Evolutionary conservation across 306 rosid species (phyloP), one percentile per base, ranked within the genome.

Genomic region (Casuarina glauca): DNA sequence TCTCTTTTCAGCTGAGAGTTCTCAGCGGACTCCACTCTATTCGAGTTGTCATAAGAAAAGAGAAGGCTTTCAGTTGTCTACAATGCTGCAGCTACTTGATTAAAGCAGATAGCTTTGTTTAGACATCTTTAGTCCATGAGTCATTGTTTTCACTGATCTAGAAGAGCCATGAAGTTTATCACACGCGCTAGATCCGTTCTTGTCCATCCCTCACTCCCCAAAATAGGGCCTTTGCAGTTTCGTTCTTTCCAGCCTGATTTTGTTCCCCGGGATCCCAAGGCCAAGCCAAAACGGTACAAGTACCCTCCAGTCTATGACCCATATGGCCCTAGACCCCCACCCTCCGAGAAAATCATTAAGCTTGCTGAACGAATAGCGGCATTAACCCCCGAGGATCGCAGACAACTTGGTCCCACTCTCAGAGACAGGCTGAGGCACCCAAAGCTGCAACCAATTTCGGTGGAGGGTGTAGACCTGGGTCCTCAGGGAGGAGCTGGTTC

Each of bases 201-300:
- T 67, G 71, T 17, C 43, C 7, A 1, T 67, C 71, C 35, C 36
- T 41, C 32, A 7, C 71, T 67, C 15, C 71, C 71, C 2, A 15
- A 67, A 67, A 43, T 42, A 67, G 71, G 71, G 3, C 71, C 71
- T 42, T 67, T 67, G 71, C 71, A 67, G 71, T 67, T 67, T 67
- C 71, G 50, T 67, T 67, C 32, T 50, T 67, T 67, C 35, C 71
- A 67, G 15, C 15, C 50, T 7, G 71, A 67, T 67, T 67, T 67
- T 67, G 71, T 67, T 67, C 71, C 71, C 11, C 41, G 71, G n/a
- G 71, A 67, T 67, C 71, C 71, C 36, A 67, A 67, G 49, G 71
- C 71, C 71, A 67, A 41, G 32, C 50, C 71, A 0, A 67, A 67
- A 67, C 43, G 71, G 50, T 67, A 16, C 71, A 67, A 67, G 42